Conservation (phyloP, 495 filamentous ascomycete genomes). For the Xylaria palmicola region DNA sequence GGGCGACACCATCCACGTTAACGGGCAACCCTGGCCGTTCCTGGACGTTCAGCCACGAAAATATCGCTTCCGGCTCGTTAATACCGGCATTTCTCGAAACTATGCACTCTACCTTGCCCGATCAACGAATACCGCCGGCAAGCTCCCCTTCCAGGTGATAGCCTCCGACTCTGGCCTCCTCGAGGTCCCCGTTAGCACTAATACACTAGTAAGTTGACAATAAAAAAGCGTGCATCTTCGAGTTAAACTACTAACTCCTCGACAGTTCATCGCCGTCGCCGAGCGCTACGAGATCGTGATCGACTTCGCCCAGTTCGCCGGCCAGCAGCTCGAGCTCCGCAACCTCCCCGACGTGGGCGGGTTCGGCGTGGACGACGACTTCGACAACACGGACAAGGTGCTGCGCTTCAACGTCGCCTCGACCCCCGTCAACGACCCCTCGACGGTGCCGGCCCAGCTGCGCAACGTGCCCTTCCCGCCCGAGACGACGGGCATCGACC, state of each 20-base stretch:
- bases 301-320: conserved; percentile 48
- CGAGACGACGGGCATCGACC: conserved; percentile 34
- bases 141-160: conserved; percentile 49
- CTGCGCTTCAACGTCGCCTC: conserved; percentile 54
- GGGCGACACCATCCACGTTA: conserved; percentile 57
- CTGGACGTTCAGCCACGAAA: conserved; percentile 56
- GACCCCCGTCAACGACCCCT: conserved; percentile 36
- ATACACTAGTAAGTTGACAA: background rate
- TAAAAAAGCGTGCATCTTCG: too few relatives aligned
- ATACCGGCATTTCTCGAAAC: conserved; percentile 49
- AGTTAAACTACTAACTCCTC: conserved; percentile 14
- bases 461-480: conserved; percentile 35
- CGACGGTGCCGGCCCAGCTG: conserved; percentile 21
- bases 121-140: conserved; percentile 11
- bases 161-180: conserved; percentile 53
- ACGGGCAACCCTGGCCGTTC: conserved; percentile 57
- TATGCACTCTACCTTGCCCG: conserved; percentile 47
- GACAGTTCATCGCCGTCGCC: conserved; percentile 50
- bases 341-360: conserved; percentile 43
- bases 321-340: conserved; percentile 49
- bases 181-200: conserved; percentile 28
- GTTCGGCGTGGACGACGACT: conserved; percentile 46
- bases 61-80: conserved; percentile 54
- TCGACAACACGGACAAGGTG: conserved; percentile 48
- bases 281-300: conserved; percentile 57